Evolutionary conservation across 495 filamentous ascomycete species (phyloP), one percentile per base, ranked within the genome.

Genomic region (Penicillium taxi): DNA sequence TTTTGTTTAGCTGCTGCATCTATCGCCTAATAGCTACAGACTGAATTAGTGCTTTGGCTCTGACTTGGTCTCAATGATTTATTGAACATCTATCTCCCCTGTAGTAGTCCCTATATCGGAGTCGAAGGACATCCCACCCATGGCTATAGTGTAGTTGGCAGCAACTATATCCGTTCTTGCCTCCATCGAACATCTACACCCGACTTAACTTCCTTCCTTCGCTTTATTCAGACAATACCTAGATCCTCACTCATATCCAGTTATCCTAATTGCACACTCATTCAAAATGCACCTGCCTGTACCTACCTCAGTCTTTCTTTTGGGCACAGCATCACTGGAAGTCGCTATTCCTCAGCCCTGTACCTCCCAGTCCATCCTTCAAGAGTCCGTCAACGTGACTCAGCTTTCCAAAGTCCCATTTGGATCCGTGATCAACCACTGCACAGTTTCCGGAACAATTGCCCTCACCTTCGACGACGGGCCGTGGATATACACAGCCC

Each of bases 391-490:
- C n/a, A 9, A 27, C 28, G 21, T 7, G 9, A 37, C 12, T 12
- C 23, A 30, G 8, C 6, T 3, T n/a, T 35, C 52, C 9, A n/a
- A 16, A 4, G 57, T 77, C 1, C 60, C 60, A 9, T 76, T 77
- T 49, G 72, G 72, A 14, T 69, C 67, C 5, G 57, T 64, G 5
- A 74, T 79, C 15, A 75, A 83, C 37, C 65, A 74, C 34, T 90
- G 84, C 44, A 58, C 59, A 0, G 56, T 63, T 3, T 52, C 67
- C 1, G 74, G 73, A 5, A 71, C 73, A 24, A 71, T 87, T 28
- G 82, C 82, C 21, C 45, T 87, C n/a, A 86, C 82, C 7, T 86
- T 77, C 52, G 83, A 88, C 46, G 83, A 88, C 45, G 83, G 83
- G 3, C 83, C 83, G 0, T 79, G 67, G 26, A 61, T 72, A 15